Evolutionary conservation across 2,329 filamentous ascomycete genomes (phyloP), one percentile per base, ranked within the genome.

Genomic region (Bertia moriformis): DNA sequence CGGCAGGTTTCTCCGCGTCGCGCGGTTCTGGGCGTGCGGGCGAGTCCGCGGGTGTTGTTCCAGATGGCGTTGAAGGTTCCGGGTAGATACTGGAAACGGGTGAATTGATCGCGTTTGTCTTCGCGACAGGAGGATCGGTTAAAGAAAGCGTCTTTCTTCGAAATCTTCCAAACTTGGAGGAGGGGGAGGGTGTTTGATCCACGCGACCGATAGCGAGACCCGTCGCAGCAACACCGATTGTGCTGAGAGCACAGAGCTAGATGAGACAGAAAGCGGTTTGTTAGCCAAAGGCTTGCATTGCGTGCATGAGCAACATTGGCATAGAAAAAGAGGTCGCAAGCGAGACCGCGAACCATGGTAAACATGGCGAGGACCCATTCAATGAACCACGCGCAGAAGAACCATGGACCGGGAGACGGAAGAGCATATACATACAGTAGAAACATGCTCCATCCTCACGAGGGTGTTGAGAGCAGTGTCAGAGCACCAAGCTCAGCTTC

Each of bases 191-290:
- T 57, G 62, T 46, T 43, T 53, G 55, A 48, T 67, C 60, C 41
- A 63, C 62, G 47, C 65, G 67, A 50, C 67, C 71, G 49, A 76
- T 62, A 41, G 69, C 68, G 46, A 73, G 61, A 44, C 74, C 73
- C 42, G 72, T 62, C 41, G 69, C 65, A 46, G 73, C 73, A 46
- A 74, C 65, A 54, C 70, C 71, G 58, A 76, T 62, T 49, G 71
- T 74, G 62, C 71, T 71, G 54, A 73, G 61, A 51, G 73, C 74
- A 70, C 70, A 75, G 49, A 78, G 66, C 72, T 77, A n/a, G n/a
- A n/a, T n/a, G n/a, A n/a, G 54, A 54, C 45, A 53, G 50, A 45
- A 38, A 27, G 19, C 30, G n/a, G 5, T 19, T 38, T 7, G 38
- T 3, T 18, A 35, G 36, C 24, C 19, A n/a, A 36, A 14, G 15